Evolutionary conservation across 2,329 filamentous ascomycete species (phyloP).

Genomic region (Chaetomiaceae sp.): DNA sequence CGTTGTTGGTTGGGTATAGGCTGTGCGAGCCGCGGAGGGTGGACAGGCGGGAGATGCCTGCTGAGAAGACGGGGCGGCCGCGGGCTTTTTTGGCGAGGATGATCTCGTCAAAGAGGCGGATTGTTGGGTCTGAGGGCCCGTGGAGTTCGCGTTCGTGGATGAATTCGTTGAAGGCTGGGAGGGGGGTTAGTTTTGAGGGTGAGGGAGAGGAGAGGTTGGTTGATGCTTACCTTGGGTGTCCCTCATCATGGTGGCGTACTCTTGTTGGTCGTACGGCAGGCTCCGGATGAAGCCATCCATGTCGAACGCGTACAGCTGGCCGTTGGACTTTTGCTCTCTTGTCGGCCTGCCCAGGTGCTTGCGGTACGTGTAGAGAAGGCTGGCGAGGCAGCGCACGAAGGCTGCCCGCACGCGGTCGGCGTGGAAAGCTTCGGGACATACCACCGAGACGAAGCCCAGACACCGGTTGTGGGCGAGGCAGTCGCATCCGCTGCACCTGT

Average conservation of each 20-base stretch:
- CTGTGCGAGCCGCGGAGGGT: slow-evolving; percentile 54
- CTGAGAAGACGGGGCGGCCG: slow-evolving; percentile 61
- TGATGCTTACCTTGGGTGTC: slow-evolving; percentile 58
- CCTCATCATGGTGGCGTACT: slow-evolving; percentile 59
- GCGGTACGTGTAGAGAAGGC: slow-evolving; percentile 60
- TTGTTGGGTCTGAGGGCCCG: slow-evolving; percentile 55
- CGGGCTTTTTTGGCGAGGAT: slow-evolving; percentile 71
- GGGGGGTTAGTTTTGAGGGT: slow-evolving; percentile 11
- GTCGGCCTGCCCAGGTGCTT: slow-evolving; percentile 57
- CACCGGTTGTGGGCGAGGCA: slow-evolving; percentile 55
- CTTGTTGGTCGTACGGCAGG: slow-evolving; percentile 60
- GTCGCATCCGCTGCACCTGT: slow-evolving; percentile 64
- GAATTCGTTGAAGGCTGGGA: slow-evolving; percentile 70
- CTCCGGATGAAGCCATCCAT: slow-evolving; percentile 62
- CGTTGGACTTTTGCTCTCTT: slow-evolving; percentile 55
- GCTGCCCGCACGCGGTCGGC: slow-evolving; percentile 57
- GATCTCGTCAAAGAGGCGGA: slow-evolving; percentile 79
- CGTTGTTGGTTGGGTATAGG: slow-evolving; percentile 35
- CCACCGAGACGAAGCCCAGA: slow-evolving; percentile 57
- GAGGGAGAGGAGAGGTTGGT: background rate
- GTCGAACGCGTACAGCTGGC: slow-evolving; percentile 59
- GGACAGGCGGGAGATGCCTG: slow-evolving; percentile 58
- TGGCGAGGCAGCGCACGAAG: slow-evolving; percentile 62
- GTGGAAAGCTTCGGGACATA: slow-evolving; percentile 59
- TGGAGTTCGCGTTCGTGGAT: slow-evolving; percentile 73